A percentile compares a stretch with the other conserved stretches of the same genome.
Evolutionary conservation across 2,329 filamentous ascomycete species (phyloP).

Genomic region (Alternaria metachromatica): DNA sequence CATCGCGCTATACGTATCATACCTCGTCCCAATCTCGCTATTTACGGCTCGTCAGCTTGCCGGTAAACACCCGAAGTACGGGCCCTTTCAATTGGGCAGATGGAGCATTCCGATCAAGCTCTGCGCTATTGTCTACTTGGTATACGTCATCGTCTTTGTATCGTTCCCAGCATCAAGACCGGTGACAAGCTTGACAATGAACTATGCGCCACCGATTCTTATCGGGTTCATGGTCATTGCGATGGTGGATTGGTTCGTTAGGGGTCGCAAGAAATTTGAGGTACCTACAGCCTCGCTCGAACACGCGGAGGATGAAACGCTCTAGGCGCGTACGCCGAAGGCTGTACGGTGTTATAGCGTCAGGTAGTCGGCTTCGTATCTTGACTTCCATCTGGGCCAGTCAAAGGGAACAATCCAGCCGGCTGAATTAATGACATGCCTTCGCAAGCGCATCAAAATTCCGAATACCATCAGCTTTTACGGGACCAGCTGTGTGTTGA

Average conservation of each 20-base stretch:
- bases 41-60: conserved; percentile 27
- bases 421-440: no score
- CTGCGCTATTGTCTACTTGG: conserved; percentile 39
- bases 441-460: no score
- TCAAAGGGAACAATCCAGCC: no score
- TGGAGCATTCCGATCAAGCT: conserved; percentile 45
- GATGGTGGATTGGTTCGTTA: conserved; percentile 22
- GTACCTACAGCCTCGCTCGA: conserved; percentile 11
- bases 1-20: conserved; percentile 33
- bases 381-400: no score
- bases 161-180: conserved; percentile 34
- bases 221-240: conserved; percentile 17
- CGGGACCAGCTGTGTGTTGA: no score
- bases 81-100: conserved; percentile 43
- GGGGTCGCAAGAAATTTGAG: conserved; percentile 21
- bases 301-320: background rate
- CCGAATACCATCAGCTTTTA: no score
- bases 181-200: conserved; percentile 23
- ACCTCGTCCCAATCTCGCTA: conserved; percentile 32
- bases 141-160: conserved; percentile 46
- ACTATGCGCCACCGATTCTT: conserved; percentile 23
- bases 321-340: no score
- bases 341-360: no score
- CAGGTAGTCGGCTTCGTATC: no score
- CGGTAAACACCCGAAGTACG: conserved; percentile 12